Conservation (phyloP, 2,329 filamentous ascomycete genomes). For the Arachnomyces sp. region DNA sequence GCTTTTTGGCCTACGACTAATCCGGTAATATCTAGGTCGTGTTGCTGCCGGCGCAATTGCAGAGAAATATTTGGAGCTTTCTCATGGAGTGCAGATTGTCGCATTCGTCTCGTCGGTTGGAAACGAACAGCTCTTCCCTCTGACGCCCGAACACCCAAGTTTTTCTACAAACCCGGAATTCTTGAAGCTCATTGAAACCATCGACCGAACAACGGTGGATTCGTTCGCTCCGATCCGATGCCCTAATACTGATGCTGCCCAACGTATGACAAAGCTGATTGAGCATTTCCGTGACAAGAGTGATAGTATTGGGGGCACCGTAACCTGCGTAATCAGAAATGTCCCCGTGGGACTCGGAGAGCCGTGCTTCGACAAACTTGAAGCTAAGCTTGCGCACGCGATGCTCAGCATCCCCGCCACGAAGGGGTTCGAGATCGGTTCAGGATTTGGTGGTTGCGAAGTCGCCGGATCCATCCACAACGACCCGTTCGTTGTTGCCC, state of each 20-base stretch:
- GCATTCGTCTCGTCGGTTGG: constrained; percentile 86
- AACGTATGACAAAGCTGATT: constrained; percentile 72
- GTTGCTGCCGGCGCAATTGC: constrained; percentile 88
- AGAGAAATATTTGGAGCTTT: constrained; percentile 78
- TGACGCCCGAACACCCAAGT: constrained; percentile 59
- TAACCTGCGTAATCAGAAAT: constrained; percentile 88
- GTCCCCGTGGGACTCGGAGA: constrained; percentile 81
- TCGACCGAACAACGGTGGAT: constrained; percentile 74
- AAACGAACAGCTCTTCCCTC: constrained; percentile 66
- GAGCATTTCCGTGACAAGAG: constrained; percentile 67
- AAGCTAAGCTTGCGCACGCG: constrained; percentile 82
- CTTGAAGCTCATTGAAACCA: constrained; percentile 61
- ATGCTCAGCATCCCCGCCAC: constrained; percentile 94
- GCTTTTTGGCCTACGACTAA: not conserved
- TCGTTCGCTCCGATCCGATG: constrained; percentile 78
- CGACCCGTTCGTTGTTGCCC: constrained; percentile 67
- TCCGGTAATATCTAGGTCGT: constrained; percentile 45
- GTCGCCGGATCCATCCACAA: constrained; percentile 88
- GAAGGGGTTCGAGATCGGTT: constrained; percentile 93
- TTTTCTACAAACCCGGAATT: constrained; percentile 71
- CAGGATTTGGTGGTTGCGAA: constrained; percentile 80
- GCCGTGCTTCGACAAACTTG: constrained; percentile 91
- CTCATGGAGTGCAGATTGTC: constrained; percentile 82
- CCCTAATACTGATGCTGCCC: constrained; percentile 58
- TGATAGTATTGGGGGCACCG: constrained; percentile 90